A percentile compares a stretch with the other conserved stretches of the same genome.
Conservation (phyloP, 2,329 filamentous ascomycete genomes). For the Hypocreales sp. region DNA sequence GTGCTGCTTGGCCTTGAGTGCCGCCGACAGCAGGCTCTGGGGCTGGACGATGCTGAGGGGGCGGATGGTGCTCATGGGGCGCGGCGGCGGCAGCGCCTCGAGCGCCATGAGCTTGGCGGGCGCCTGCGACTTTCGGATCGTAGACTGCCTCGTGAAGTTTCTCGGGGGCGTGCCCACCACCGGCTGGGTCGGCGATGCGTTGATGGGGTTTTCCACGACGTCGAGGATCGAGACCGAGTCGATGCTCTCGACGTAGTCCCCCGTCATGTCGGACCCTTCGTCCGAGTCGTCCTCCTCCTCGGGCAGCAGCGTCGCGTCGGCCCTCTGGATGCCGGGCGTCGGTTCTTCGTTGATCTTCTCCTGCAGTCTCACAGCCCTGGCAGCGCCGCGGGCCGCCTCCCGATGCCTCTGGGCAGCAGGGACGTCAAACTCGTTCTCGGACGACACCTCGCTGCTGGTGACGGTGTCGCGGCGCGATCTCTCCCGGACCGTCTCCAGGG, state of each 20-base stretch:
- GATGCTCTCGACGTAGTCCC: slow-evolving; percentile 49
- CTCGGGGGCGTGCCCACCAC: slow-evolving; percentile 50
- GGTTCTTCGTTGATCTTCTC: slow-evolving; percentile 23
- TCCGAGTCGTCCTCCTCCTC: slow-evolving; percentile 46
- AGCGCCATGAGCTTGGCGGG: slow-evolving; percentile 40
- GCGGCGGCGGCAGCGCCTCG: slow-evolving; percentile 53
- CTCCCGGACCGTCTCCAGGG: slow-evolving; percentile 54
- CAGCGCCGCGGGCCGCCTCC: slow-evolving; percentile 42
- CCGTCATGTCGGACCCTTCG: slow-evolving; percentile 46
- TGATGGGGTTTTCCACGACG: slow-evolving; percentile 42
- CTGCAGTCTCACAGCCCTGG: slow-evolving; percentile 21
- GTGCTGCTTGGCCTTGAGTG: slow-evolving; percentile 55
- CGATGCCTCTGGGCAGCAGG: slow-evolving; percentile 48
- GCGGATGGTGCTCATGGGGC: slow-evolving; percentile 47
- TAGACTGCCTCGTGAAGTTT: slow-evolving; percentile 45
- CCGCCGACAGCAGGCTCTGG: slow-evolving; percentile 55
- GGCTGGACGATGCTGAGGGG: slow-evolving; percentile 54
- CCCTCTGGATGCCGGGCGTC: slow-evolving; percentile 23
- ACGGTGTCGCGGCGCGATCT: slow-evolving; percentile 58
- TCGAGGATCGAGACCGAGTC: slow-evolving; percentile 60
- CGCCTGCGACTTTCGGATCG: slow-evolving; percentile 44
- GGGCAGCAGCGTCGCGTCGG: slow-evolving; percentile 34
- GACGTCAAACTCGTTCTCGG: slow-evolving; percentile 63
- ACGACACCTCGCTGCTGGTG: slow-evolving; percentile 71
- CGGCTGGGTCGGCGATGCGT: slow-evolving; percentile 36